Evolutionary conservation across 2,329 filamentous ascomycete genomes (phyloP), one percentile per base, ranked within the genome.

Genomic region (Macrophomina tecta): DNA sequence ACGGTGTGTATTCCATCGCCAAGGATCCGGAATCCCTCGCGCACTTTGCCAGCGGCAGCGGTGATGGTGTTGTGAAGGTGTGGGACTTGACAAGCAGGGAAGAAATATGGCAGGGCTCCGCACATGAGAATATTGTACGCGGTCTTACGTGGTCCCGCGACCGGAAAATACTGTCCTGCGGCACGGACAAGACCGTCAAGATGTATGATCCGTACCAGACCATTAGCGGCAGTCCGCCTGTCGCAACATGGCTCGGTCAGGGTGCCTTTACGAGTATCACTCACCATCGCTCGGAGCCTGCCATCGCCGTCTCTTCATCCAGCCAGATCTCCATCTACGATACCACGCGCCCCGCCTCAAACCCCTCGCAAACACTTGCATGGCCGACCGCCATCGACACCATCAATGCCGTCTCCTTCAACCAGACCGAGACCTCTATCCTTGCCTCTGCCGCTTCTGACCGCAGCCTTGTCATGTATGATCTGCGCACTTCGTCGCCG

Each of bases 41-140:
- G 6, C 49, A 64, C 16, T 64, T 67, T 58, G 66, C 51, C 7
- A 64, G 66, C 1, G 69, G 69, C 9, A 94, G 91, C 74, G 93
- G 92, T 51, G 93, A 90, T 71, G 94, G 95, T 70, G 89, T 97
- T 9, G 87, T 99, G 67, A 99, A 99, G 80, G 91, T 95, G 40
- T 97, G 93, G 93, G 90, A 96, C 79, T 82, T 95, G 72, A 87
- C 89, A 8, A 90, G 84, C 69, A 83, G 87, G 66, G 88, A 91
- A 34, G 90, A 95, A 76, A 85, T 90, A 56, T 94, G 91, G 90
- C 86, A 91, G 73, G 86, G 87, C 3, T 88, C 91, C 69, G 94
- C 93, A 30, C 96, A 99, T 77, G 92, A 97, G 73, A 97, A 97
- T 72, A 90, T 97, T 52, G 92, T 98, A 72, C 97, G 97, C 83